A percentile compares a stretch with the other conserved stretches of the same genome.
These are phyloP conservation scores for Telopea speciosissima DNA, from an alignment of 177 flowering plant species.

Conservation along the genomic window DNA sequence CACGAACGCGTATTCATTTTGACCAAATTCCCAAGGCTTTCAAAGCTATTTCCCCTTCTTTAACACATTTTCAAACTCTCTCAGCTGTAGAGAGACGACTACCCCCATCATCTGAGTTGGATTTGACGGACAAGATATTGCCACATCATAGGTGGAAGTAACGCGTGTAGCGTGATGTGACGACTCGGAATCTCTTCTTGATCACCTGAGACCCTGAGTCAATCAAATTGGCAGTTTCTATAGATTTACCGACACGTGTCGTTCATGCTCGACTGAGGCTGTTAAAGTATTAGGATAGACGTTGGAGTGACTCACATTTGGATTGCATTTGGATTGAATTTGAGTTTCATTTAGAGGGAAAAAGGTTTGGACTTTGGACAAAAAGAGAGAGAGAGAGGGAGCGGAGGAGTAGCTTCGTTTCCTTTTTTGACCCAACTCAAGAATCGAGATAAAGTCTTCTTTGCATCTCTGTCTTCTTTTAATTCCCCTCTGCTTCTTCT, in stretches of 20 bases:
- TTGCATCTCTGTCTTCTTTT: conserved; percentile 30
- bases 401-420: conserved; percentile 3
- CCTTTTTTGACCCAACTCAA: conserved; percentile 31
- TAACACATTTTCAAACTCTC: too few relatives aligned
- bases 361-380: neutral
- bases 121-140: too few relatives aligned
- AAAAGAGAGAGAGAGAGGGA: too few relatives aligned
- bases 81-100: too few relatives aligned
- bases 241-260: neutral
- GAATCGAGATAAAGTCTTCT: conserved; percentile 16
- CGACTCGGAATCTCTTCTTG: neutral
- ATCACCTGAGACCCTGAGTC: neutral
- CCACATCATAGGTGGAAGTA: too few relatives aligned
- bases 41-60: too few relatives aligned
- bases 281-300: conserved; percentile 2
- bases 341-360: conserved; percentile 21
- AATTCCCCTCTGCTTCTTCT: conserved; percentile 17
- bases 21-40: too few relatives aligned
- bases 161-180: neutral
- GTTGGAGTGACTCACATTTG: conserved; percentile 4
- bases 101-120: too few relatives aligned
- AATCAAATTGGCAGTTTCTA: neutral
- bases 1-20: too few relatives aligned
- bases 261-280: neutral
- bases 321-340: conserved; percentile 4